These are phyloP conservation scores for Macadamia tetraphylla DNA, from an alignment of 164 flowering plant species.

Conservation along the genomic window DNA sequence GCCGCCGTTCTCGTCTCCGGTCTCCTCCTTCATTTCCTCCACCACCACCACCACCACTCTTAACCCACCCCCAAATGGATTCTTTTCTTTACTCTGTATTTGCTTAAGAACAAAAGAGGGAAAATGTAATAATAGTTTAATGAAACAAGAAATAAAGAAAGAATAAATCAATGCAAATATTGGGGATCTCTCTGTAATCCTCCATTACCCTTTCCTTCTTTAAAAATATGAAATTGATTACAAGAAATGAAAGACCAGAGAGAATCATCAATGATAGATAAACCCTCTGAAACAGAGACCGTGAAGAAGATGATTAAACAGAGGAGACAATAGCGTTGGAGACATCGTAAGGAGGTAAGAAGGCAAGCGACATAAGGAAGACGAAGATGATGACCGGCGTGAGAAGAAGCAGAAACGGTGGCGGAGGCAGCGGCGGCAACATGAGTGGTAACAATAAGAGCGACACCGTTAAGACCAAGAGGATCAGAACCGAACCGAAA, in stretches of 20 bases:
- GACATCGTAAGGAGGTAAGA: slow-evolving; percentile 7
- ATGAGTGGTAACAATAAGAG: slow-evolving; percentile 20
- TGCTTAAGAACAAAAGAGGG: too few relatives aligned
- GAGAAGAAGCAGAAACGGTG: slow-evolving; percentile 18
- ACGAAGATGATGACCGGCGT: slow-evolving; percentile 14
- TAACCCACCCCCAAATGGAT: too few relatives aligned
- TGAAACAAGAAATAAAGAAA: too few relatives aligned
- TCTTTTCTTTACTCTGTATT: too few relatives aligned
- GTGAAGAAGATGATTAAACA: not conserved
- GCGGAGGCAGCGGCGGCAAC: slow-evolving; percentile 29
- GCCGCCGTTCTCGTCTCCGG: slow-evolving; percentile 61
- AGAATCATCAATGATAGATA: too few relatives aligned
- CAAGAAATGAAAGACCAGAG: too few relatives aligned
- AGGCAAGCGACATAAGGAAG: slow-evolving; percentile 18
- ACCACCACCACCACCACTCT: not conserved
- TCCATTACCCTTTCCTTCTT: too few relatives aligned
- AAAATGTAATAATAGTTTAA: too few relatives aligned
- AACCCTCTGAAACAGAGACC: too few relatives aligned
- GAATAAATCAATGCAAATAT: too few relatives aligned
- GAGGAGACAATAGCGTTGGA: not conserved
- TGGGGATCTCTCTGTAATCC: too few relatives aligned
- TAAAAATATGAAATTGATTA: too few relatives aligned
- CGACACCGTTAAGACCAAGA: slow-evolving; percentile 1
- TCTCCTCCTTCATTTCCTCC: slow-evolving; percentile 44
- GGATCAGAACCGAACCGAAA: not conserved